These are phyloP conservation scores for Mycena maculata DNA, from an alignment of 768 basidiomycete genomes.

Conservation along the genomic window DNA sequence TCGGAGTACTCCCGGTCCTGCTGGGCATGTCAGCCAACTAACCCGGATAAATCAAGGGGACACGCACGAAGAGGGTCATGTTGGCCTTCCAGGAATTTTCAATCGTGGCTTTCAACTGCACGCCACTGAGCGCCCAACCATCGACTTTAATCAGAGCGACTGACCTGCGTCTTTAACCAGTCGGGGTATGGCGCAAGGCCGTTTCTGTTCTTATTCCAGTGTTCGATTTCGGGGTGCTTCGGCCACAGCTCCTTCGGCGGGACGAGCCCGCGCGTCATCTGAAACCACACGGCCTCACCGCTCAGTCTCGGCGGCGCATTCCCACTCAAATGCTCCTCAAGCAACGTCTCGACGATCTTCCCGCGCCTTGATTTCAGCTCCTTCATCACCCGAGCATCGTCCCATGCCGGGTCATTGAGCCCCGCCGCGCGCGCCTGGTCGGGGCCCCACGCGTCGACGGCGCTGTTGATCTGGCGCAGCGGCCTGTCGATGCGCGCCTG, in stretches of 20 bases:
- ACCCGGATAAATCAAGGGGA: background rate
- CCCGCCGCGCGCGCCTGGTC: slow-evolving; percentile 3
- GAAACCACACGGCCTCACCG: slow-evolving; percentile 41
- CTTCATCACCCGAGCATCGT: slow-evolving; percentile 8
- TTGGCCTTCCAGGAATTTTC: slow-evolving; percentile 42
- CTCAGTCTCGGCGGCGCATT: slow-evolving; percentile 22
- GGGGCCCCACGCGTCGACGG: slow-evolving; percentile 8
- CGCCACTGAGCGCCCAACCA: background rate
- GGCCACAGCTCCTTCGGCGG: slow-evolving; percentile 39
- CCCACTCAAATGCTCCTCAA: slow-evolving; percentile 30
- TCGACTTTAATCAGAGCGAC: background rate
- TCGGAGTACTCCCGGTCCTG: slow-evolving; percentile 26
- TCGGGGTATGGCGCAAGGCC: slow-evolving; percentile 13
- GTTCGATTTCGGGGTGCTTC: slow-evolving; percentile 39
- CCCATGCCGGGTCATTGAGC: background rate
- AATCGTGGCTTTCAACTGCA: slow-evolving; percentile 30
- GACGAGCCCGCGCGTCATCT: slow-evolving; percentile 35
- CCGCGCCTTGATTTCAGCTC: slow-evolving; percentile 5
- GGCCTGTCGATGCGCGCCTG: slow-evolving; percentile 7
- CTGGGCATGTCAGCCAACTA: background rate
- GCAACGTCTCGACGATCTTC: slow-evolving; percentile 23
- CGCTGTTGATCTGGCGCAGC: background rate
- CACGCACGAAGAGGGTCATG: slow-evolving; percentile 37
- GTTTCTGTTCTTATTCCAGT: slow-evolving; percentile 25
- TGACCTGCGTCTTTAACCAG: background rate